Conservation (phyloP, 2,329 filamentous ascomycete genomes). For the Gaeumannomyces tritici region DNA sequence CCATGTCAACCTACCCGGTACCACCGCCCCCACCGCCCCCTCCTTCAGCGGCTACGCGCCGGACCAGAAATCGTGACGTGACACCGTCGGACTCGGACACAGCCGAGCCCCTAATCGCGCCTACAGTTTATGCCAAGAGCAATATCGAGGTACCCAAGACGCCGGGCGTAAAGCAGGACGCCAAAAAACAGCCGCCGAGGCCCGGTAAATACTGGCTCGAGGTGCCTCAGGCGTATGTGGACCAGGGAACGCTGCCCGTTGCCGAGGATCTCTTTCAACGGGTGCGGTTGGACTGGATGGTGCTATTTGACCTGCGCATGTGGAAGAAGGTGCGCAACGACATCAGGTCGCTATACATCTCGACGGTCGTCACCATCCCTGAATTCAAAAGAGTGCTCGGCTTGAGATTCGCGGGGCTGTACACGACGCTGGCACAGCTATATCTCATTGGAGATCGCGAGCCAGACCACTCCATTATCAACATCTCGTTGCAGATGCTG, state of each 20-base stretch:
- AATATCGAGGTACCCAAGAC: constrained; percentile 75
- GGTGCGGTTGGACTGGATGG: constrained; percentile 85
- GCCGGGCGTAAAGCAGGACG: constrained; percentile 40
- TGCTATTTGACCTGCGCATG: constrained; percentile 87
- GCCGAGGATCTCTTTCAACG: constrained; percentile 86
- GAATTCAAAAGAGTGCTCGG: constrained; percentile 93
- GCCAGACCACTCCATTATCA: constrained; percentile 97
- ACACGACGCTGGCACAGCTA: constrained; percentile 85
- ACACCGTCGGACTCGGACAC: constrained; percentile 68
- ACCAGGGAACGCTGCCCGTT: constrained; percentile 51
- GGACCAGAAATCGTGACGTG: constrained; percentile 45
- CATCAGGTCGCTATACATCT: constrained; percentile 87
- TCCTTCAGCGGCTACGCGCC: constrained; percentile 33
- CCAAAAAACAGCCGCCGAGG: constrained; percentile 41
- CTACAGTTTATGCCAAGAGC: constrained; percentile 51
- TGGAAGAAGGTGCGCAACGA: constrained; percentile 95
- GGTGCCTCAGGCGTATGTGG: constrained; percentile 61
- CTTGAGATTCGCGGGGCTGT: constrained; percentile 86
- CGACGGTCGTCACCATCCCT: constrained; percentile 88
- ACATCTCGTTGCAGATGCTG: constrained; percentile 90
- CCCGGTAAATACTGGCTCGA: constrained; percentile 81
- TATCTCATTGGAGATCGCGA: constrained; percentile 95
- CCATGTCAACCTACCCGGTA: constrained; percentile 64
- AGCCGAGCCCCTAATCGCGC: constrained; percentile 55
- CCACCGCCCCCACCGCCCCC: constrained; percentile 55